These are phyloP conservation scores for Epichloe coenophiala DNA, from an alignment of 2,329 filamentous ascomycete species.

Conservation along the genomic window DNA sequence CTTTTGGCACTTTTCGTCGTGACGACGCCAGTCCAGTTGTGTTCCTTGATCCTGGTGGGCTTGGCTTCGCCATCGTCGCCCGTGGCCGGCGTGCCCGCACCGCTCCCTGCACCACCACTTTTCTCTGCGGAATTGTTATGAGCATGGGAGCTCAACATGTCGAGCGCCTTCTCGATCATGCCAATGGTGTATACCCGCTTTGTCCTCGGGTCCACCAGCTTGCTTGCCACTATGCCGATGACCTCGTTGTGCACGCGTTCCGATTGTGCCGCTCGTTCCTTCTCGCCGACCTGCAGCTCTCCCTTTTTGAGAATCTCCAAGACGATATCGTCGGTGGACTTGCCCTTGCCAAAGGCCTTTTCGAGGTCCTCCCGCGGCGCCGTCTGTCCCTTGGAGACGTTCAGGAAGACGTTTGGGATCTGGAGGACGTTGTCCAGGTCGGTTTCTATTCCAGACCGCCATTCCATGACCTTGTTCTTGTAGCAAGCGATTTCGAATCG, in stretches of 20 bases:
- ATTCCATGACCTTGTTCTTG: slow-evolving; percentile 99
- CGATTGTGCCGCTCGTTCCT: slow-evolving; percentile 78
- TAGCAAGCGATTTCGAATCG: slow-evolving; percentile 98
- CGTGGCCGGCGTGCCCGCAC: slow-evolving; percentile 25
- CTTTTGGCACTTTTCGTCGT: slow-evolving; percentile 85
- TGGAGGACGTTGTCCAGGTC: slow-evolving; percentile 97
- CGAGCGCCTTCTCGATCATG: slow-evolving; percentile 96
- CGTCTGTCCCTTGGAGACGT: slow-evolving; percentile 90
- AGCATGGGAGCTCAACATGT: slow-evolving; percentile 67
- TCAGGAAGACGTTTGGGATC: slow-evolving; percentile 89
- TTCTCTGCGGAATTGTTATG: slow-evolving; percentile 28
- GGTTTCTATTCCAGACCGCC: slow-evolving; percentile 84
- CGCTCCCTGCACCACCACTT: slow-evolving; percentile 13
- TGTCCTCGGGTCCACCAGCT: slow-evolving; percentile 82
- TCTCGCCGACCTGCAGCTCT: slow-evolving; percentile 91
- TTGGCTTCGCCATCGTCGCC: slow-evolving; percentile 40
- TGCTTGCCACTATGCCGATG: slow-evolving; percentile 78
- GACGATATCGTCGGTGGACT: slow-evolving; percentile 65
- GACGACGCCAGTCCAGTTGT: slow-evolving; percentile 75
- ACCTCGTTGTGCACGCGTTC: slow-evolving; percentile 89
- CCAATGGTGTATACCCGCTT: slow-evolving; percentile 90
- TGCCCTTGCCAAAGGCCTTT: slow-evolving; percentile 75
- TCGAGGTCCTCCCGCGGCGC: slow-evolving; percentile 78
- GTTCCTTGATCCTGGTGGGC: slow-evolving; percentile 34
- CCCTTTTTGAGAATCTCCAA: slow-evolving; percentile 90